Percentiles rank a stretch among this genome's conserved stretches.
These are phyloP conservation scores for Fusarium citri DNA, from an alignment of 2,329 filamentous ascomycete species.

Conservation along the genomic window DNA sequence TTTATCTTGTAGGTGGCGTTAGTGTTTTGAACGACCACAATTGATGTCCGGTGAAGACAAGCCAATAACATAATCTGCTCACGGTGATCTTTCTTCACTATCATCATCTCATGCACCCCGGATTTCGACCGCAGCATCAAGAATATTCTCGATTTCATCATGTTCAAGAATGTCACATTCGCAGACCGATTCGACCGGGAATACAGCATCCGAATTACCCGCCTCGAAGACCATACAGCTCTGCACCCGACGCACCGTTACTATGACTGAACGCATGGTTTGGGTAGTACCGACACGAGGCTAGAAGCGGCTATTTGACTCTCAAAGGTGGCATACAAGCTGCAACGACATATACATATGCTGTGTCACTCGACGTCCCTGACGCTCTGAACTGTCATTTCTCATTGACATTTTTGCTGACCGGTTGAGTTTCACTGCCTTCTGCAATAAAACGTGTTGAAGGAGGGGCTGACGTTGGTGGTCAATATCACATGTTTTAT, in stretches of 20 bases:
- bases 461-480: slow-evolving; percentile 1
- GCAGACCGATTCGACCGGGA: neutral
- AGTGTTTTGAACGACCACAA: neutral
- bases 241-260: neutral
- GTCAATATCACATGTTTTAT: slow-evolving; percentile 25
- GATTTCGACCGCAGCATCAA: neutral
- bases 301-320: slow-evolving; percentile 5
- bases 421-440: slow-evolving; percentile 40
- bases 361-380: too few relatives aligned
- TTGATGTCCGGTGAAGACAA: neutral
- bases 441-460: slow-evolving; percentile 3
- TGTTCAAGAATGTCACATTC: neutral
- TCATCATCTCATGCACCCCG: slow-evolving; percentile 10
- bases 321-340: neutral
- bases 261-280: neutral
- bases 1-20: neutral
- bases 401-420: slow-evolving; percentile 15
- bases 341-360: neutral
- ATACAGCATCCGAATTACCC: neutral
- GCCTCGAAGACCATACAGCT: neutral
- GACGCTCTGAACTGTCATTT: neutral
- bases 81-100: neutral
- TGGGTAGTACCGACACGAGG: slow-evolving; percentile 17
- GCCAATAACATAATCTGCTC: neutral
- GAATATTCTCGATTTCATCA: neutral